These are phyloP conservation scores for Eutypa lata DNA, from an alignment of 2,329 filamentous ascomycete species.

Conservation along the genomic window DNA sequence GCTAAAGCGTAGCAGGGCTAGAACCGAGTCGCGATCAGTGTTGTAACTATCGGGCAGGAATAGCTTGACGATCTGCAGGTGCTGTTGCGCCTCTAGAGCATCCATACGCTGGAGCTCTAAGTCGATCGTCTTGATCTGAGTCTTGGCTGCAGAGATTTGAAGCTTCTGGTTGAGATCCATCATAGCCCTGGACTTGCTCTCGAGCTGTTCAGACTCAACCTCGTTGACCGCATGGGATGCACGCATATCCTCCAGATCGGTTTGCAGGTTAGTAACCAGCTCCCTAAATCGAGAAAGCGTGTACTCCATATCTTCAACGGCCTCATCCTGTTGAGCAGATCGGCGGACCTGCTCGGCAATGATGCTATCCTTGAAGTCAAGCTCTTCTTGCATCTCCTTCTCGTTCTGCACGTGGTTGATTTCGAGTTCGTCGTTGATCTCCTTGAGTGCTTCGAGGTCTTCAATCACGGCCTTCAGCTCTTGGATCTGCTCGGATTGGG, in stretches of 20 bases:
- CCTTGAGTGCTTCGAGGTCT: conserved; percentile 84
- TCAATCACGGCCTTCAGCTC: conserved; percentile 79
- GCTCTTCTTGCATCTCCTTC: conserved; percentile 89
- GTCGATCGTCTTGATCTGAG: conserved; percentile 91
- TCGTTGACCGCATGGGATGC: conserved; percentile 91
- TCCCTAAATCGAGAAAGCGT: conserved; percentile 86
- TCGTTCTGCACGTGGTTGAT: conserved; percentile 89
- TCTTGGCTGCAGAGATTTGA: conserved; percentile 83
- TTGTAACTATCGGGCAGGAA: conserved; percentile 86
- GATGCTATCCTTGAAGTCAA: conserved; percentile 82
- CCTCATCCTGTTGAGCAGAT: conserved; percentile 71
- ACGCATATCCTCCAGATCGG: conserved; percentile 85
- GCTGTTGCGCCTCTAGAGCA: conserved; percentile 83
- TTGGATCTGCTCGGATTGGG: conserved; percentile 76
- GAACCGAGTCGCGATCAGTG: conserved; percentile 78
- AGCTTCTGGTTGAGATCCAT: conserved; percentile 95
- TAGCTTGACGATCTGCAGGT: conserved; percentile 82
- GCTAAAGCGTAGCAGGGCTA: conserved; percentile 84
- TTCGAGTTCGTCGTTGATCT: conserved; percentile 92
- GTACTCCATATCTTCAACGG: conserved; percentile 84
- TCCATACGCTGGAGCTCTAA: conserved; percentile 83
- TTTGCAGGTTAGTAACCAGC: conserved; percentile 80
- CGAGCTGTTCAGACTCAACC: conserved; percentile 86
- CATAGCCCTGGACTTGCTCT: conserved; percentile 85
- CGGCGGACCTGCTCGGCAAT: conserved; percentile 78